A percentile compares a stretch with the other conserved stretches of the same genome.
Evolutionary conservation across 2,329 filamentous ascomycete species (phyloP).

Genomic region (Scorias spongiosa): DNA sequence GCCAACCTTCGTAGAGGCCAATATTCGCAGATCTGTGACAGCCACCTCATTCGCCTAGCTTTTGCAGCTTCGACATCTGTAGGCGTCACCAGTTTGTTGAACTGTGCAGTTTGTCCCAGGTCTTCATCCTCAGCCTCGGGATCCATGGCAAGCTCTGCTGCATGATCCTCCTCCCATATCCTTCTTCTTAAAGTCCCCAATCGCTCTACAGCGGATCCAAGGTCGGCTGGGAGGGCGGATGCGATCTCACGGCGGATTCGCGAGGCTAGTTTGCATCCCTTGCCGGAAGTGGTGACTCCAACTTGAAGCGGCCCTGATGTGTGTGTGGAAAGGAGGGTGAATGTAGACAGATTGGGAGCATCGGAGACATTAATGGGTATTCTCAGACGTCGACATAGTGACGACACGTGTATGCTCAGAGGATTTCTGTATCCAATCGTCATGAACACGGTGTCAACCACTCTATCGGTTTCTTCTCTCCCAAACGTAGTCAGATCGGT

Average conservation of each 20-base stretch:
- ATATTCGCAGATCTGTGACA: slow-evolving; percentile 94
- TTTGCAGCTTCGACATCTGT: slow-evolving; percentile 60
- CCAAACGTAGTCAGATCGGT: slow-evolving; percentile 60
- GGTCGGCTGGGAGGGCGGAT: slow-evolving; percentile 55
- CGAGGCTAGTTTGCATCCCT: slow-evolving; percentile 84
- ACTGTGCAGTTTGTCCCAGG: slow-evolving; percentile 59
- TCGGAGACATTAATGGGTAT: slow-evolving; percentile 92
- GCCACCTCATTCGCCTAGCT: slow-evolving; percentile 76
- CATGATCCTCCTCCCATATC: slow-evolving; percentile 61
- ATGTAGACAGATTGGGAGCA: slow-evolving; percentile 71
- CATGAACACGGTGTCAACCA: slow-evolving; percentile 89
- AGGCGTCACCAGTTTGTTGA: slow-evolving; percentile 69
- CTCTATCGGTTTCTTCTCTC: slow-evolving; percentile 57
- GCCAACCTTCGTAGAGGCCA: slow-evolving; percentile 82
- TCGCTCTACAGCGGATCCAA: slow-evolving; percentile 63
- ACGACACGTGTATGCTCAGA: slow-evolving; percentile 48
- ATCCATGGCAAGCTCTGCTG: slow-evolving; percentile 30
- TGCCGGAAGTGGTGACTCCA: slow-evolving; percentile 87
- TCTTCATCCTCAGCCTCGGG: slow-evolving; percentile 40
- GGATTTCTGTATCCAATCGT: slow-evolving; percentile 42
- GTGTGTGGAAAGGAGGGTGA: slow-evolving; percentile 78
- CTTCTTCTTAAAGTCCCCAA: slow-evolving; percentile 57
- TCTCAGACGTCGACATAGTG: slow-evolving; percentile 58
- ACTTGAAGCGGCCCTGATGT: slow-evolving; percentile 84
- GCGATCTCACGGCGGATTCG: slow-evolving; percentile 80